Base-by-base conservation (phyloP, 2,329 filamentous ascomycete species). In the Phialophora verrucosa region DNA sequence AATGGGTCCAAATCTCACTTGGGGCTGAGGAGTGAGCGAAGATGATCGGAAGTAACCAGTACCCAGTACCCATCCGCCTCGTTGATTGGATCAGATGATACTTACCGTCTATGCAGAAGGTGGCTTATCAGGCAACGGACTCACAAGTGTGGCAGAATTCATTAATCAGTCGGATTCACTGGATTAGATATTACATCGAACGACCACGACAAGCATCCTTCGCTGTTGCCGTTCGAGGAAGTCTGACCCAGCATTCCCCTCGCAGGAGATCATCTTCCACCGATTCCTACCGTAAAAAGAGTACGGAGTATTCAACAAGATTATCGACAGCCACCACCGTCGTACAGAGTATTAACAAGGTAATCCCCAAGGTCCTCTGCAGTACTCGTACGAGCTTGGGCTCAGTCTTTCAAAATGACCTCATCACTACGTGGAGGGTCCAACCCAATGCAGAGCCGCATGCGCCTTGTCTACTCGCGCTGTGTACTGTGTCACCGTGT, bases 1-100 rank as follows among this genome's bases (percentile, higher is more conserved):
- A 44, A 44, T n/a, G 38, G 38, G 38, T 44, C 38, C 38, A 17
- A 44, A 44, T 44, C 38, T 44, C 38, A 44, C 38, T 44, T 44
- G 38, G 17, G 38, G 38, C 38, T 44, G 38, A n/a, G 38, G 17
- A 7, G 3, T 44, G 17, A 44, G 38, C 17, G 17, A n/a, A 44
- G 38, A 44, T 8, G 38, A 44, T 7, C 38, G 5, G 14, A 44
- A 44, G 38, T 6, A 44, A 44, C 38, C 8, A 44, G 38, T n/a
- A n/a, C 38, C 38, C 38, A 44, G 38, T 44, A 44, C 38, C 6
- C 7, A 7, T 4, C 17, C 38, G n/a, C 17, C 17, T n/a, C 5
- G 38, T 20, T 44, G 38, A 44, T 44, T 44, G 35, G 35, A 20
- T 7, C 6, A 44, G 2, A 44, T 44, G 38, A 42, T n/a, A 8